Evolutionary conservation across 1,284 basidiomycete species (phyloP).

Genomic region (Baeospora myosura): DNA sequence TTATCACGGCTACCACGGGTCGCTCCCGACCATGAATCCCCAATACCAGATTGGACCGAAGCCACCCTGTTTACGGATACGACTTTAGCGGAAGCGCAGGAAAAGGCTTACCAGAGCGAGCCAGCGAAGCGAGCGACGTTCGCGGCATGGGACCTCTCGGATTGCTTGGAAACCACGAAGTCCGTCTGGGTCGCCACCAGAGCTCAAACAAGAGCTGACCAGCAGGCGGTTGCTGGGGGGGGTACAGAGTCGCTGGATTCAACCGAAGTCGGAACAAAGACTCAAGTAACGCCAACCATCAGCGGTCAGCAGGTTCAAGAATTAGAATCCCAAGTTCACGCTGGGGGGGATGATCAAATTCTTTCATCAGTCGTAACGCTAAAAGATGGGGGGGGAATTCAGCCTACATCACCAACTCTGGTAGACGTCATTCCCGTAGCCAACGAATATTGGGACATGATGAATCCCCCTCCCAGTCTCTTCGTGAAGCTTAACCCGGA

Average conservation of each 20-base stretch:
- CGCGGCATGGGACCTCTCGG: background rate
- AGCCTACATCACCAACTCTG: too few relatives aligned
- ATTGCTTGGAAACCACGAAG: background rate
- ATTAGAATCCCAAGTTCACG: too few relatives aligned
- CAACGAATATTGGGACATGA: background rate
- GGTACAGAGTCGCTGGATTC: too few relatives aligned
- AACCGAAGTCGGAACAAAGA: too few relatives aligned
- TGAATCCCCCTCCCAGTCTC: background rate
- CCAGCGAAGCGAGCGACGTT: background rate
- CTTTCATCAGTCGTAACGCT: too few relatives aligned
- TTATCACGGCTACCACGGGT: background rate
- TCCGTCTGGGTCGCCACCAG: background rate
- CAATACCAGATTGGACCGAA: background rate
- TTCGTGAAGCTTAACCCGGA: background rate
- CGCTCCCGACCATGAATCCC: background rate
- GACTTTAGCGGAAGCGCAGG: background rate
- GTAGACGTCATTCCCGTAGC: background rate
- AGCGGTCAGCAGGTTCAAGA: too few relatives aligned
- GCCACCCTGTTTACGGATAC: background rate
- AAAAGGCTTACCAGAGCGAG: background rate
- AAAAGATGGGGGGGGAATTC: too few relatives aligned
- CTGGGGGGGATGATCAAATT: too few relatives aligned
- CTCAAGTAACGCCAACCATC: too few relatives aligned
- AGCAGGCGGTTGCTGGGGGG: too few relatives aligned
- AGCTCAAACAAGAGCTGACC: too few relatives aligned